Conservation (phyloP, 169 alveolate genomes). For the Amoebophrya sp. region DNA sequence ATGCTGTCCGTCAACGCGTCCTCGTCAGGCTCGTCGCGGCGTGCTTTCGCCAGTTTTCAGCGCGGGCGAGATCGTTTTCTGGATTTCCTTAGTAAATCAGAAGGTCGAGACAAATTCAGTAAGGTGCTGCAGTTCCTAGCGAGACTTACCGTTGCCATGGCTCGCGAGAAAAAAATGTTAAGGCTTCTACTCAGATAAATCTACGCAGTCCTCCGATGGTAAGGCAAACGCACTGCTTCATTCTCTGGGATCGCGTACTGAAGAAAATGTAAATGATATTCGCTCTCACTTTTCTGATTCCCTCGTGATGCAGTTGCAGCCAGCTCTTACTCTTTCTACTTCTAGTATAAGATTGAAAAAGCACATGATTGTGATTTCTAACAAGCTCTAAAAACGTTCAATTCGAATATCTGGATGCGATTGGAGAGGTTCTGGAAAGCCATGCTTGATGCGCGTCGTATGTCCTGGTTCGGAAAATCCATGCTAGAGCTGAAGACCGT, state of each 20-base stretch:
- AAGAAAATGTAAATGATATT: too few relatives aligned
- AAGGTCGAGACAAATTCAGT: not conserved
- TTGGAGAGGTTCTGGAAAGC: not conserved
- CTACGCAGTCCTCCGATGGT: too few relatives aligned
- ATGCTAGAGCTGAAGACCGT: not conserved
- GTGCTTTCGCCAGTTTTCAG: not conserved
- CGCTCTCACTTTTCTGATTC: too few relatives aligned
- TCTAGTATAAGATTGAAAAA: too few relatives aligned
- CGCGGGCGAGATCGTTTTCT: not conserved
- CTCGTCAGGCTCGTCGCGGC: too few relatives aligned
- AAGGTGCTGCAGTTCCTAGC: not conserved
- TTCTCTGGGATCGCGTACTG: not conserved
- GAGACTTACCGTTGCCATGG: not conserved
- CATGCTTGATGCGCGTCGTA: not conserved
- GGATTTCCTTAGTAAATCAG: not conserved
- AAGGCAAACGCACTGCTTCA: not conserved
- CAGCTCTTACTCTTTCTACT: too few relatives aligned
- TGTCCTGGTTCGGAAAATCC: not conserved
- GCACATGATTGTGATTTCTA: too few relatives aligned
- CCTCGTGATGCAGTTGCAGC: too few relatives aligned
- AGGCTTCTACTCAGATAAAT: too few relatives aligned
- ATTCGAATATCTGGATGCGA: not conserved
- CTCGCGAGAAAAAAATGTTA: too few relatives aligned
- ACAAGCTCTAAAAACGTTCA: too few relatives aligned
- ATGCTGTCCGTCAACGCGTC: too few relatives aligned